A percentile compares a stretch with the other conserved stretches of the same genome.
Conservation (phyloP, 192 early-diverging fungal species). For the Podochytrium sp. region DNA sequence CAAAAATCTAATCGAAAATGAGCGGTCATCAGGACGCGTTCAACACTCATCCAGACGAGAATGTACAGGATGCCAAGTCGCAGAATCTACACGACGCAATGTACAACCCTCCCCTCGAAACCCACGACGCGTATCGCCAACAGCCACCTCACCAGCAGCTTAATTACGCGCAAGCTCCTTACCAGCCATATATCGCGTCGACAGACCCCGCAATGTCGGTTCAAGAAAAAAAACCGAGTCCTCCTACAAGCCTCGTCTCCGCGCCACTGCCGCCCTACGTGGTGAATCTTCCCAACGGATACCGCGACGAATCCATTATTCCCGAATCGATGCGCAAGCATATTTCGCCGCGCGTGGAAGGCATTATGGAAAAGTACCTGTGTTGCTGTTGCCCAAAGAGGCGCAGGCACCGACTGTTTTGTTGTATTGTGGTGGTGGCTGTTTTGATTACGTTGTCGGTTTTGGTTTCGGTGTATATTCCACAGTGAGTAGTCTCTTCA, state of each 20-base stretch:
- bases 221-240: too few species aligned
- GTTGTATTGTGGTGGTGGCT: background rate
- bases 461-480: background rate
- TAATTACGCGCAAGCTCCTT: too few species aligned
- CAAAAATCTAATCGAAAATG: background rate
- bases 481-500: background rate
- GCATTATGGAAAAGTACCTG: background rate
- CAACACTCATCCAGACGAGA: background rate
- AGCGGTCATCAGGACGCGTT: background rate
- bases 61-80: too few species aligned
- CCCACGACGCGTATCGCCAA: background rate
- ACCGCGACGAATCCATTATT: conserved; percentile 6
- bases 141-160: too few species aligned
- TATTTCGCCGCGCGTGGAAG: background rate
- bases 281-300: background rate
- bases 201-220: too few species aligned
- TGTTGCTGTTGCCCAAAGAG: conserved; percentile 23
- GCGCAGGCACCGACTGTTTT: conserved; percentile 9
- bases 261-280: too few species aligned
- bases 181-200: too few species aligned
- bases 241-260: too few species aligned
- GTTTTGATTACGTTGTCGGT: conserved; percentile 14
- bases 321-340: background rate
- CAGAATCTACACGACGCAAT: too few species aligned
- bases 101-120: background rate